A percentile compares a stretch with the other conserved stretches of the same genome.
phyloP scores from a whole-genome alignment of 768 basidiomycete genomes.

The Saitozyma podzolica region DNA sequence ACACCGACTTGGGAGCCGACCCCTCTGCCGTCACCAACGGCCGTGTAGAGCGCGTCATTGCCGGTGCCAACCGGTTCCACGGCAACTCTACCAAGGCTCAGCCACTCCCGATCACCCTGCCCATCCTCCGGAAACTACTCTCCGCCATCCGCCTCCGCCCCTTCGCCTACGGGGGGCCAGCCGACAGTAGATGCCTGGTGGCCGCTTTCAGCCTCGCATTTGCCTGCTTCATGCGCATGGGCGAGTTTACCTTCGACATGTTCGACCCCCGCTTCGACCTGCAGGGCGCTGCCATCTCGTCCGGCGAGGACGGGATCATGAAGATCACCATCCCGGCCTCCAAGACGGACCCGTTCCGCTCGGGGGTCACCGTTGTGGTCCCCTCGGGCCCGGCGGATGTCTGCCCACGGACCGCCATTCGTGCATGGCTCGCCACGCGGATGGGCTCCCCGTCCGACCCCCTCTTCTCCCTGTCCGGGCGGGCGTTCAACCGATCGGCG shows the following conservation, averaged over 20 bases:
- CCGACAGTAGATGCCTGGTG: neutral
- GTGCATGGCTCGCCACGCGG: neutral
- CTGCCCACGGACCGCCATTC: neutral
- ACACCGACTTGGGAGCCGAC: neutral
- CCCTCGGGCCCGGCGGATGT: conserved; percentile 33
- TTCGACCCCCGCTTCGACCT: neutral
- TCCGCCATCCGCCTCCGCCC: conserved; percentile 1
- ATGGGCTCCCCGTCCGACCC: neutral
- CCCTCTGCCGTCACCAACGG: no score
- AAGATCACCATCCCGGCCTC: neutral
- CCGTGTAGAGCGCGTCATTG: neutral
- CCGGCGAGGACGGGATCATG: neutral
- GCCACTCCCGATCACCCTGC: neutral
- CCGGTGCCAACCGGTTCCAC: neutral
- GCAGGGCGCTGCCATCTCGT: neutral
- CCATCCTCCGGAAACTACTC: no score
- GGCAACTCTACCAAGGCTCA: neutral
- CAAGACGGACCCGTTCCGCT: conserved; percentile 10
- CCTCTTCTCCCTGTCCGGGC: neutral
- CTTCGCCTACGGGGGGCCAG: neutral
- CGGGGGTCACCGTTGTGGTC: conserved; percentile 3
- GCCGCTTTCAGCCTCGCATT: conserved; percentile 10
- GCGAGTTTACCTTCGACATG: no score
- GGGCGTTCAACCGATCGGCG: neutral
- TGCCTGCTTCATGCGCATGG: conserved; percentile 12